Percentiles rank a stretch among this genome's conserved stretches.
phyloP scores from a whole-genome alignment of 2,329 filamentous ascomycete genomes.

The Penicillium fuscoglaucum region DNA sequence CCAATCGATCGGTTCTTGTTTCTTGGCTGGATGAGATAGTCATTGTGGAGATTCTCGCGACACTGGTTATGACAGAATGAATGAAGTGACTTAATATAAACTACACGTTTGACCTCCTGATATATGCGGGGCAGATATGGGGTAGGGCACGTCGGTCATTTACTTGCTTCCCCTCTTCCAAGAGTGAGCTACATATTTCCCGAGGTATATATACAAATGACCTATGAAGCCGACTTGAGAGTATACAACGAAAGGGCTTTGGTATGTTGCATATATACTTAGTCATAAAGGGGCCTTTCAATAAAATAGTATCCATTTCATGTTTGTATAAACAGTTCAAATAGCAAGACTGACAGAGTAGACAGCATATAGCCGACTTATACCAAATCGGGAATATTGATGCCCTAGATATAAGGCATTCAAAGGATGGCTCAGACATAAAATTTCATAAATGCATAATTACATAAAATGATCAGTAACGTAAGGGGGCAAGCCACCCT shows the following conservation, averaged over 20 bases:
- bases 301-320: too few species aligned
- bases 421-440: not conserved
- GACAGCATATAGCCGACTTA: conserved; percentile 2
- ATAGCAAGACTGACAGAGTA: not conserved
- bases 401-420: not conserved
- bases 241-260: not conserved
- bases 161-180: not conserved
- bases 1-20: conserved; percentile 25
- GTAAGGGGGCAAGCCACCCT: conserved; percentile 5
- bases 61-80: not conserved
- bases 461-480: not conserved
- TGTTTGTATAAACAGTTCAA: not conserved
- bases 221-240: not conserved
- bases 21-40: not conserved
- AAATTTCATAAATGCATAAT: not conserved
- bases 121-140: conserved; percentile 6
- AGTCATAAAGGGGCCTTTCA: too few species aligned
- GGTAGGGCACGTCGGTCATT: not conserved
- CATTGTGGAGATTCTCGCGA: not conserved
- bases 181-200: not conserved
- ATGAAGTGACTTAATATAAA: not conserved
- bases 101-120: not conserved
- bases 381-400: not conserved
- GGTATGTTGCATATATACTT: not conserved
- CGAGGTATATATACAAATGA: not conserved